phyloP scores from a whole-genome alignment of 148 eudicot genomes.

The Rhododendron vialii region DNA sequence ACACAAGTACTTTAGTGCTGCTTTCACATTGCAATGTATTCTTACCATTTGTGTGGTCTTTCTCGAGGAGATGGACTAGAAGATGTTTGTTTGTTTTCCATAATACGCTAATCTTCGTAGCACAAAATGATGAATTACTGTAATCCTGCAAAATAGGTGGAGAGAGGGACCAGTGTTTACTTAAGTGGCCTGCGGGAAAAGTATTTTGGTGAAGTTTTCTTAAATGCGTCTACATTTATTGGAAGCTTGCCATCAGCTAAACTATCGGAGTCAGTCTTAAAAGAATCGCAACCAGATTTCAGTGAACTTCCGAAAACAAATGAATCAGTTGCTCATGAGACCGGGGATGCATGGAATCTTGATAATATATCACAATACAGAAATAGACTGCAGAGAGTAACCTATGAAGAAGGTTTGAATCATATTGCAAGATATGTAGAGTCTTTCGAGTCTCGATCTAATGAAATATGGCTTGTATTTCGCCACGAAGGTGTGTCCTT shows the following conservation, averaged over 20 bases:
- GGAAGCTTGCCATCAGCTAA: slow-evolving; percentile 29
- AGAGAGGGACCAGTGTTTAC: slow-evolving; percentile 79
- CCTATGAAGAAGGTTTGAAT: slow-evolving; percentile 71
- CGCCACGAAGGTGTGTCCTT: slow-evolving; percentile 90
- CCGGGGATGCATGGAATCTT: slow-evolving; percentile 25
- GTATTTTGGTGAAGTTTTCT: slow-evolving; percentile 90
- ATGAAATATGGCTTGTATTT: slow-evolving; percentile 97
- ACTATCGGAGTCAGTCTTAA: slow-evolving; percentile 26
- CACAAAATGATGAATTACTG: background rate
- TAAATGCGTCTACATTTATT: slow-evolving; percentile 61
- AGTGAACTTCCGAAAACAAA: slow-evolving; percentile 27
- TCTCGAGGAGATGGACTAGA: background rate
- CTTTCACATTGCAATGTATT: background rate
- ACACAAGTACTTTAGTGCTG: background rate
- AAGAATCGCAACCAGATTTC: slow-evolving; percentile 21
- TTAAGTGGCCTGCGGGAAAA: slow-evolving; percentile 91
- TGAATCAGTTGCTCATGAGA: slow-evolving; percentile 30
- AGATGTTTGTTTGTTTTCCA: background rate
- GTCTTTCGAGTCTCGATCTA: slow-evolving; percentile 85
- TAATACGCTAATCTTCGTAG: background rate
- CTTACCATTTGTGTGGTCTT: background rate
- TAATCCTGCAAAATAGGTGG: slow-evolving; percentile 57
- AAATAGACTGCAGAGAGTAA: slow-evolving; percentile 28
- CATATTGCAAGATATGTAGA: slow-evolving; percentile 97
- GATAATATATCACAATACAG: slow-evolving; percentile 25